Percentiles rank a stretch among this genome's conserved stretches.
Conservation (phyloP, 768 basidiomycete species). For the Thelephora ganbajun region DNA sequence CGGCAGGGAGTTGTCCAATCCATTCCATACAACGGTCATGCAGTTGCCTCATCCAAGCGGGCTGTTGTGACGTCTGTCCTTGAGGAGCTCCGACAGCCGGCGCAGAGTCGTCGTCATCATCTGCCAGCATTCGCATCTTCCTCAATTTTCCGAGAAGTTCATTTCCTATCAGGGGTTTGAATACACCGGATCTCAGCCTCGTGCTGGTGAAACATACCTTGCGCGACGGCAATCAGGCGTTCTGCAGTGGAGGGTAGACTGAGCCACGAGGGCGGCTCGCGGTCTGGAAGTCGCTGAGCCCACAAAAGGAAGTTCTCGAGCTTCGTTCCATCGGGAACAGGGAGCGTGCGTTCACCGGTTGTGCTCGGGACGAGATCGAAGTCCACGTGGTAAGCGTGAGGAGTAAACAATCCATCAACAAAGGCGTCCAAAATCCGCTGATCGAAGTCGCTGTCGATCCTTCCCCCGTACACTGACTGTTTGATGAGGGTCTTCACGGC, state of each 20-base stretch:
- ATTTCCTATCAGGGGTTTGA: slow-evolving; percentile 37
- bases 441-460: slow-evolving; percentile 92
- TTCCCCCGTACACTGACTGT: slow-evolving; percentile 90
- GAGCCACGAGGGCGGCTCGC: slow-evolving; percentile 90
- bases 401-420: slow-evolving; percentile 80
- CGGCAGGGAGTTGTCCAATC: slow-evolving; percentile 63
- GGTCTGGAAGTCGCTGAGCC: slow-evolving; percentile 81
- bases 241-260: slow-evolving; percentile 89
- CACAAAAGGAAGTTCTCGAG: slow-evolving; percentile 83
- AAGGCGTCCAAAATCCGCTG: slow-evolving; percentile 88
- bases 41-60: slow-evolving; percentile 89
- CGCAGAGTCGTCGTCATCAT: slow-evolving; percentile 65
- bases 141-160: slow-evolving; percentile 75
- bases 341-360: slow-evolving; percentile 40
- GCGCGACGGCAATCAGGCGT: slow-evolving; percentile 77
- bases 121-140: slow-evolving; percentile 82
- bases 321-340: slow-evolving; percentile 84
- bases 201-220: slow-evolving; percentile 41
- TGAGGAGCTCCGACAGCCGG: slow-evolving; percentile 42
- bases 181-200: slow-evolving; percentile 2
- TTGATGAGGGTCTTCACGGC: slow-evolving; percentile 90
- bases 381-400: slow-evolving; percentile 83
- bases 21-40: slow-evolving; percentile 76
- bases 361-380: slow-evolving; percentile 73
- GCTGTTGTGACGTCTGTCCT: slow-evolving; percentile 57